Evolutionary conservation across 257 asterid species (phyloP), one percentile per base, ranked within the genome.

Genomic region (Fraxinus cuspidata): DNA sequence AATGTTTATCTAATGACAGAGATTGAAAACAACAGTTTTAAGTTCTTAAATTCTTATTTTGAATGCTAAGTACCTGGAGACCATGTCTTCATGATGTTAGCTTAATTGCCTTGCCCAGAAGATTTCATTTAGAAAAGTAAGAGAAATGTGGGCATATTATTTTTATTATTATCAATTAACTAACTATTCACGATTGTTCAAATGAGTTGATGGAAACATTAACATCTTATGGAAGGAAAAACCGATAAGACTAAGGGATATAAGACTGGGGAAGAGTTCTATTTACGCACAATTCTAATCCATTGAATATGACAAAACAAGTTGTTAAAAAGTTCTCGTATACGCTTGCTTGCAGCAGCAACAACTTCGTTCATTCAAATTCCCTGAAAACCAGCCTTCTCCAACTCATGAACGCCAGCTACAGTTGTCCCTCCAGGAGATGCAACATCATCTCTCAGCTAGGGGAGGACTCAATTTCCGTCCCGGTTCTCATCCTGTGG

Each of bases 291-390:
- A 53, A 47, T 19, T 19, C 25, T n/a, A 56, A 53, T 56, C 65
- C 65, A 3, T 19, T 56, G 25, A 56, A 56, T 56, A 18, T 56
- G 9, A 56, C 0, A 7, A 76, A 49, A 28, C 76, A 85, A 91
- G 85, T 49, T 91, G 78, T 83, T 82, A 13, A 97, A 91, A 66
- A 95, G 94, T 64, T 95, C 98, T 72, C 68, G 80, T 70, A 97
- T 83, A 32, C 96, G 96, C 78, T 93, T 92, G 58, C 97, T 92
- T 79, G 99, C 99, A 88, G 99, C 99, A 88, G 97, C 96, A 76
- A 90, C 97, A 68, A 95, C 99, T 18, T 94, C 98, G 56, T 29
- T 29, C 32, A 29, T 29, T 29, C 32, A 29, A 29, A 29, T 87
- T 27, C 97, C 98, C 11, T 96, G 94, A 81, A 95, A 92, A 25